Evolutionary conservation across 352 stramenopile genomes (phyloP).

Genomic region (Pythium scleroteichum): DNA sequence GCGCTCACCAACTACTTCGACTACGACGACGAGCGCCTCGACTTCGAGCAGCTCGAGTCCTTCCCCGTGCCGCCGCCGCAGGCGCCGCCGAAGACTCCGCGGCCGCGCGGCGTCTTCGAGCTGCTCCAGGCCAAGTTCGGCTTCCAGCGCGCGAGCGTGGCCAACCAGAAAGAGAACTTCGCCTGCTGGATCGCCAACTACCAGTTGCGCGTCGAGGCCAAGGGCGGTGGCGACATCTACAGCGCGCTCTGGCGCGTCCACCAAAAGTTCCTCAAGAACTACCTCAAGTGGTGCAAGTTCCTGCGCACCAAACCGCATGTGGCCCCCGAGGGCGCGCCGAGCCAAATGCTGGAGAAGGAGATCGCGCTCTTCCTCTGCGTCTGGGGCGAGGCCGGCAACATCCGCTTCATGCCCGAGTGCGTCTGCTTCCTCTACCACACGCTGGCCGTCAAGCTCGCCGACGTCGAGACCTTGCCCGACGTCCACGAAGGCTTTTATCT

Average conservation of each 20-base stretch:
- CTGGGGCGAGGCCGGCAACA: conserved; percentile 83
- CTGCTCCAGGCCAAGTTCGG: conserved; percentile 79
- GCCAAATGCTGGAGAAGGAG: conserved; percentile 59
- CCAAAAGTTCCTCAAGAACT: conserved; percentile 90
- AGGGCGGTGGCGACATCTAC: conserved; percentile 39
- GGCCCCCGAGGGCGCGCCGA: conserved; percentile 37
- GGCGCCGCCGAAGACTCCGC: conserved; percentile 22
- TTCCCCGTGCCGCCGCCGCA: conserved; percentile 36
- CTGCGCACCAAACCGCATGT: conserved; percentile 88
- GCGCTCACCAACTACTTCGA: conserved; percentile 83
- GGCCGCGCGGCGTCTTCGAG: conserved; percentile 57
- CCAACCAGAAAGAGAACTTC: conserved; percentile 88
- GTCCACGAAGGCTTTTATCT: conserved; percentile 65
- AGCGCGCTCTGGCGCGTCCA: conserved; percentile 63
- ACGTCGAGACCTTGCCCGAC: conserved; percentile 54
- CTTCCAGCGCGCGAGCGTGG: conserved; percentile 73
- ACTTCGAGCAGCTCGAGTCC: conserved; percentile 62
- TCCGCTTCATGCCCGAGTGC: conserved; percentile 89
- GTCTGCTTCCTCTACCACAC: conserved; percentile 89
- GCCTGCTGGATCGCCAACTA: conserved; percentile 87
- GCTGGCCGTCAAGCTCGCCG: conserved; percentile 63
- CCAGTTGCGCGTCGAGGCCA: conserved; percentile 61
- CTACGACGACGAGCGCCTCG: conserved; percentile 52
- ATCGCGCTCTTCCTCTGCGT: conserved; percentile 79
- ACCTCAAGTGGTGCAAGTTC: conserved; percentile 94